These are phyloP conservation scores for Climacium dendroides DNA, from an alignment of 225 moss, liverwort and hornwort species.

Conservation along the genomic window DNA sequence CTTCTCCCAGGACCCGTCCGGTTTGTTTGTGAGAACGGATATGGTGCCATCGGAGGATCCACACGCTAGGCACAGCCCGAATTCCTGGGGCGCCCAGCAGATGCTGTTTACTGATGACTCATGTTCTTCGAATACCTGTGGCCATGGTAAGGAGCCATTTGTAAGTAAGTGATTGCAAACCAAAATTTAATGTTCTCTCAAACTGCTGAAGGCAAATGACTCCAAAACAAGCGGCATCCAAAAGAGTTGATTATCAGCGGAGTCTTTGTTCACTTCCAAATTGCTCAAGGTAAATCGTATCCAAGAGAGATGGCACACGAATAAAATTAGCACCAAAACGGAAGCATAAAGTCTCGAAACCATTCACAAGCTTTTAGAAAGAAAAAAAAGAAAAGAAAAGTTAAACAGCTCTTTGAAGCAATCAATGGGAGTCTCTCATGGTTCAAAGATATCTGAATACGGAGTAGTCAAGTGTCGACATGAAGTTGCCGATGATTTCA, in stretches of 20 bases:
- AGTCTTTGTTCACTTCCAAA: neutral
- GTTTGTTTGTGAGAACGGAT: constrained; percentile 62
- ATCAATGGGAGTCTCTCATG: neutral
- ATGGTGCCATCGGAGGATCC: constrained; percentile 91
- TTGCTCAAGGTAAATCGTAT: neutral
- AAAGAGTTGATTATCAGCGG: neutral
- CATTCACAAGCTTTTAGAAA: neutral
- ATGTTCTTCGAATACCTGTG: constrained; percentile 68
- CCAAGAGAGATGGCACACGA: neutral
- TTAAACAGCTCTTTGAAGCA: neutral
- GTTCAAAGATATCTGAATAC: neutral
- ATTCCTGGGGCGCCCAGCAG: constrained; percentile 83
- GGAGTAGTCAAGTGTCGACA: neutral
- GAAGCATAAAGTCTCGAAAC: neutral
- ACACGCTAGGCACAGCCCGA: constrained; percentile 74
- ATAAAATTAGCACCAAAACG: neutral
- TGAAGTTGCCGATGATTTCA: neutral
- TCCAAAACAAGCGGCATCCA: neutral
- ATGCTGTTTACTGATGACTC: constrained; percentile 83
- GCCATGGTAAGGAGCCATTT: neutral
- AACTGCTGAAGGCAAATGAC: neutral
- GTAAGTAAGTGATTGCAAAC: neutral
- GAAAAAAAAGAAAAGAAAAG: neutral
- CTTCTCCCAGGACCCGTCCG: constrained; percentile 77
- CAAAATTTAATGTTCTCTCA: neutral